Conservation (phyloP, 1,284 basidiomycete species). For the Ganoderma multipileum region DNA sequence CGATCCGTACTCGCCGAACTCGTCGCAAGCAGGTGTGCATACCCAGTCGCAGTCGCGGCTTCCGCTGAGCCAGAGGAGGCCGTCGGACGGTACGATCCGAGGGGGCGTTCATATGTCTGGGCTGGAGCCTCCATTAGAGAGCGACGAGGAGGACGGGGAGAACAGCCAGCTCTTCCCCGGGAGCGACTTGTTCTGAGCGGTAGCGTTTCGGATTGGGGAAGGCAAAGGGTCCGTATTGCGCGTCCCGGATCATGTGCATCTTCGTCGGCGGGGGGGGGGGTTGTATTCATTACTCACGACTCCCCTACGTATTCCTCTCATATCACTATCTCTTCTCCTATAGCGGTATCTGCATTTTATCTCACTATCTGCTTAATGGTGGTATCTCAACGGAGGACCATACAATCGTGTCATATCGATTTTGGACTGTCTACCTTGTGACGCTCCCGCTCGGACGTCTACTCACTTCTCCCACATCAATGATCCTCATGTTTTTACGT, state of each 20-base stretch:
- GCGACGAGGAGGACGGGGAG: conserved; percentile 48
- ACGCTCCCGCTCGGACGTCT: conserved; percentile 5
- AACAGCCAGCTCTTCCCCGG: conserved; percentile 60
- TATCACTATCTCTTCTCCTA: background rate
- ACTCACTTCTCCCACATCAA: background rate
- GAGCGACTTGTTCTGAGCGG: conserved; percentile 56
- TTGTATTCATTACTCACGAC: background rate
- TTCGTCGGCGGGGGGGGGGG: background rate
- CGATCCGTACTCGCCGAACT: conserved; percentile 33
- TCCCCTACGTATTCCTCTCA: background rate
- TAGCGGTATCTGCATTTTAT: conserved; percentile 15
- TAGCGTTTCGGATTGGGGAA: too few relatives aligned
- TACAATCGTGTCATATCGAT: background rate
- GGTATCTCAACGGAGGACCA: conserved; percentile 3
- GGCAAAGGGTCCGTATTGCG: background rate
- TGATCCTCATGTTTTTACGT: conserved; percentile 8
- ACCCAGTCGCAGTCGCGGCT: conserved; percentile 19
- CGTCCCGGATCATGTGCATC: background rate
- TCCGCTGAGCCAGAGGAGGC: conserved; percentile 33
- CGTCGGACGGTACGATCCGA: conserved; percentile 12
- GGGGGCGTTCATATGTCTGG: conserved; percentile 5
- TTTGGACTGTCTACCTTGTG: background rate
- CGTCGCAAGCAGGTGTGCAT: conserved; percentile 24
- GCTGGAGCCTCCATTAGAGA: conserved; percentile 36
- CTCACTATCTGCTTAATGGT: conserved; percentile 21